Evolutionary conservation across 2,329 filamentous ascomycete genomes (phyloP), one percentile per base, ranked within the genome.

Genomic region (Neopestalotiopsis clavispora): DNA sequence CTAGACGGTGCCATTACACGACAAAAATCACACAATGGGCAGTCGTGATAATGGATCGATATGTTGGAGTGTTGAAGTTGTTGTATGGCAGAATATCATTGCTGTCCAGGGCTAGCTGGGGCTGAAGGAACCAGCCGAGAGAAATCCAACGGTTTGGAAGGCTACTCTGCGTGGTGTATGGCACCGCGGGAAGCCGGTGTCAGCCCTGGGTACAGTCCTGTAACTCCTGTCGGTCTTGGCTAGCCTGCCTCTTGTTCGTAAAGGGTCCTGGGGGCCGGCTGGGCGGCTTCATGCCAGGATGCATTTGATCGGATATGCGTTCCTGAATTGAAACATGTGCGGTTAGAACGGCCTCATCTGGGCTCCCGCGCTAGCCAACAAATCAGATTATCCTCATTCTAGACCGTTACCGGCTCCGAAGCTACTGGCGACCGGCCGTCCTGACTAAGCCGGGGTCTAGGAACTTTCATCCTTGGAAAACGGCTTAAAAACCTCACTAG

Each of bases 221-320:
- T 52, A 52, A 52, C 45, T 52, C 17, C 45, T 52, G 45, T 52
- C 45, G n/a, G 45, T 52, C 45, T 52, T 52, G 45, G 45, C 45
- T 20, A 52, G 45, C 45, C 45, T 20, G 17, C 20, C 17, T 17
- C 45, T 52, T 20, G 20, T 52, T 52, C 45, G 45, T n/a, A n/a
- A 52, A 52, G 45, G 45, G 45, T 49, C 45, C 45, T 23, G 14
- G 45, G 45, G 45, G 45, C 45, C 45, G 45, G 17, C 14, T 20
- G 17, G 20, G 17, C 45, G 10, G 34, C n/a, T 9, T n/a, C 23
- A 28, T 28, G 23, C 23, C 23, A 28, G 23, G 45, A 52, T 52
- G 45, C 45, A 20, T n/a, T 52, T 17, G 45, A n/a, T 52, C 45
- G 45, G n/a, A 52, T 9, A 52, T 52, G 45, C 17, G 45, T 52